These are phyloP conservation scores for Plasmopara viticola DNA, from an alignment of 352 stramenopile genomes.

Conservation along the genomic window DNA sequence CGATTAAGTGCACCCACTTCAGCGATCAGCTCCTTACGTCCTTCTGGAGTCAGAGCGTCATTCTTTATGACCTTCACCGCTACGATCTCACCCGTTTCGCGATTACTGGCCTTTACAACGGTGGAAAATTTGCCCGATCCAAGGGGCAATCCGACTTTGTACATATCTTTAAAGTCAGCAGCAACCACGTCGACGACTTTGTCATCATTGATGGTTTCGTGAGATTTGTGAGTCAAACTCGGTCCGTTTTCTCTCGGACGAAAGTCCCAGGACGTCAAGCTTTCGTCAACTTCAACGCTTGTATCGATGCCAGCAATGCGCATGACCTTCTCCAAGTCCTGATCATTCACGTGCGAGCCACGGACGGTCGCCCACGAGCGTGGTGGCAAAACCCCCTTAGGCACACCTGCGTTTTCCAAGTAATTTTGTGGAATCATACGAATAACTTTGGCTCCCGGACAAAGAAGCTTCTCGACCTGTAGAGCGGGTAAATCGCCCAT, in stretches of 20 bases:
- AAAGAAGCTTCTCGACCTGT: constrained; percentile 50
- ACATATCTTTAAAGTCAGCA: constrained; percentile 48
- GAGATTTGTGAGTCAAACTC: constrained; percentile 29
- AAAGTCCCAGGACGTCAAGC: constrained; percentile 24
- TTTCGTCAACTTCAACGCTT: constrained; percentile 38
- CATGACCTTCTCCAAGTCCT: constrained; percentile 55
- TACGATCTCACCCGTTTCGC: constrained; percentile 32
- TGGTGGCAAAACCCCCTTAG: constrained; percentile 40
- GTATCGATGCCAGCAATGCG: constrained; percentile 47
- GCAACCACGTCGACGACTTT: constrained; percentile 2
- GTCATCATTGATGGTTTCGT: constrained; percentile 30
- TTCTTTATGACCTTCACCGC: constrained; percentile 68
- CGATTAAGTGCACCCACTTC: constrained; percentile 64
- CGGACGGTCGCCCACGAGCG: constrained; percentile 48
- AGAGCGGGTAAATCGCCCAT: constrained; percentile 55
- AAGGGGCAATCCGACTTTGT: constrained; percentile 50
- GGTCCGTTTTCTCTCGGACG: constrained; percentile 10
- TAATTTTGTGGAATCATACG: constrained; percentile 66
- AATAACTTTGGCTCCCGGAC: constrained; percentile 61
- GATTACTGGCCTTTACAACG: constrained; percentile 45
- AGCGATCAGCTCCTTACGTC: constrained; percentile 55
- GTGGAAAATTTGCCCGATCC: constrained; percentile 55
- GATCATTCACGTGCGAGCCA: constrained; percentile 40
- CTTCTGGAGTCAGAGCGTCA: constrained; percentile 37
- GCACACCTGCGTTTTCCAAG: constrained; percentile 46